Percentiles rank a stretch among this genome's conserved stretches.
Conservation (phyloP, 768 basidiomycete genomes). For the Amyloporia xantha region DNA sequence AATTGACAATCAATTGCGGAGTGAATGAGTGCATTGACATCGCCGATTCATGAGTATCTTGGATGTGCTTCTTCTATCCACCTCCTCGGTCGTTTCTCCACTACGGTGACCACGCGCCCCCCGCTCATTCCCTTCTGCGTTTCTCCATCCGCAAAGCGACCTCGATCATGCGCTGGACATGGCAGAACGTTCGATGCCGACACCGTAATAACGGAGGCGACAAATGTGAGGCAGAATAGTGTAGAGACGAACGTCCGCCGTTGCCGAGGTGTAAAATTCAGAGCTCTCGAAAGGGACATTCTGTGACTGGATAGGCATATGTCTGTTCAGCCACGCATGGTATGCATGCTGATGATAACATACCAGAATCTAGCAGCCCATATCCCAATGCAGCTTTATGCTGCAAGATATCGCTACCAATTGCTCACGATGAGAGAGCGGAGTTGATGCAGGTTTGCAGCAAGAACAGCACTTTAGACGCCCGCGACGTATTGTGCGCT, state of each 20-base stretch:
- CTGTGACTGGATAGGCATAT: not conserved
- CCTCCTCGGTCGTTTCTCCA: slow-evolving; percentile 60
- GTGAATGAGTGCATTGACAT: no score
- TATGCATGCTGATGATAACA: no score
- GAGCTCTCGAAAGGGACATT: slow-evolving; percentile 26
- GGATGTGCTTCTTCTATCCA: slow-evolving; percentile 72
- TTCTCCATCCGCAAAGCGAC: slow-evolving; percentile 50
- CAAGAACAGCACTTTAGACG: not conserved
- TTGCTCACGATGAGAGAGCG: not conserved
- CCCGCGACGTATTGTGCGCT: not conserved
- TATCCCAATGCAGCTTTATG: not conserved
- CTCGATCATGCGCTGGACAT: slow-evolving; percentile 64
- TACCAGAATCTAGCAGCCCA: slow-evolving; percentile 5
- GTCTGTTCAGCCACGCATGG: no score
- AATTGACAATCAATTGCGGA: no score
- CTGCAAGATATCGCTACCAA: not conserved
- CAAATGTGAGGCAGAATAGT: slow-evolving; percentile 75
- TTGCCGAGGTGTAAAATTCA: slow-evolving; percentile 50
- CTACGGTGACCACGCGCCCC: slow-evolving; percentile 27
- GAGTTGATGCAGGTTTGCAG: not conserved
- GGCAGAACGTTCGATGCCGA: slow-evolving; percentile 74
- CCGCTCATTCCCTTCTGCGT: slow-evolving; percentile 14
- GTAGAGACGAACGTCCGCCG: slow-evolving; percentile 70
- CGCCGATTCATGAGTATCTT: slow-evolving; percentile 4
- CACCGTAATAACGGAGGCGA: slow-evolving; percentile 74